Percentiles rank a stretch among this genome's conserved stretches.
Evolutionary conservation across 2,329 filamentous ascomycete species (phyloP).

Genomic region (Hypomyces rosellus): DNA sequence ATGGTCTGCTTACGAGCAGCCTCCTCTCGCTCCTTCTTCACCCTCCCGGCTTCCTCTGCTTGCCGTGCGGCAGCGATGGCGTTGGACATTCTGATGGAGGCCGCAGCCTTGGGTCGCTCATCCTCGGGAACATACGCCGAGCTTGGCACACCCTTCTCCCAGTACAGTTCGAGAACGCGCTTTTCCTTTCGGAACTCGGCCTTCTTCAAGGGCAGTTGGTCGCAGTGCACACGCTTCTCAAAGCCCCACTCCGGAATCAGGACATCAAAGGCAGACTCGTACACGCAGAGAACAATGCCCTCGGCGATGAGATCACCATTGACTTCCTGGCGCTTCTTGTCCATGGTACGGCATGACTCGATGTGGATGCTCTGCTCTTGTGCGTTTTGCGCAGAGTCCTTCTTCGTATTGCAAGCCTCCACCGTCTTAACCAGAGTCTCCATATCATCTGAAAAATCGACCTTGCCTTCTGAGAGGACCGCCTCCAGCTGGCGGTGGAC

Average conservation of each 20-base stretch:
- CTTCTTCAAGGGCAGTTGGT: constrained; percentile 96
- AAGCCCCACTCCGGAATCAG: constrained; percentile 98
- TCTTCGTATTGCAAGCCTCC: constrained; percentile 97
- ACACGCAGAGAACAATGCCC: constrained; percentile 93
- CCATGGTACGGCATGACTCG: constrained; percentile 92
- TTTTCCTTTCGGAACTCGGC: constrained; percentile 98
- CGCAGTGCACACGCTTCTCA: constrained; percentile 98
- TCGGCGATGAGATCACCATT: constrained; percentile 92
- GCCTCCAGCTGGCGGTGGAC: constrained; percentile 93
- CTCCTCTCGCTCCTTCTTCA: constrained; percentile 82
- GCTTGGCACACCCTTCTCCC: constrained; percentile 98
- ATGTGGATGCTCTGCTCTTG: constrained; percentile 99
- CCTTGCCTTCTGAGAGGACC: constrained; percentile 70
- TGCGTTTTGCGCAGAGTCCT: constrained; percentile 93
- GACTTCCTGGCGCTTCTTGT: constrained; percentile 77
- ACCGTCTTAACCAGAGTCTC: constrained; percentile 87
- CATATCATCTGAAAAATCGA: constrained; percentile 83
- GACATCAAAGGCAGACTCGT: constrained; percentile 97
- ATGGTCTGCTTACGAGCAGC: constrained; percentile 89
- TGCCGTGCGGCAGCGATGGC: constrained; percentile 71
- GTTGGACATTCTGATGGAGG: constrained; percentile 66
- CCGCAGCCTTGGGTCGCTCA: constrained; percentile 80
- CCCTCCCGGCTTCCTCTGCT: constrained; percentile 74
- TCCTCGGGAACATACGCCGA: constrained; percentile 96
- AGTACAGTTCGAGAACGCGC: constrained; percentile 91